Evolutionary conservation across 768 basidiomycete genomes (phyloP), one percentile per base, ranked within the genome.

Genomic region (Lactarius tabidus): DNA sequence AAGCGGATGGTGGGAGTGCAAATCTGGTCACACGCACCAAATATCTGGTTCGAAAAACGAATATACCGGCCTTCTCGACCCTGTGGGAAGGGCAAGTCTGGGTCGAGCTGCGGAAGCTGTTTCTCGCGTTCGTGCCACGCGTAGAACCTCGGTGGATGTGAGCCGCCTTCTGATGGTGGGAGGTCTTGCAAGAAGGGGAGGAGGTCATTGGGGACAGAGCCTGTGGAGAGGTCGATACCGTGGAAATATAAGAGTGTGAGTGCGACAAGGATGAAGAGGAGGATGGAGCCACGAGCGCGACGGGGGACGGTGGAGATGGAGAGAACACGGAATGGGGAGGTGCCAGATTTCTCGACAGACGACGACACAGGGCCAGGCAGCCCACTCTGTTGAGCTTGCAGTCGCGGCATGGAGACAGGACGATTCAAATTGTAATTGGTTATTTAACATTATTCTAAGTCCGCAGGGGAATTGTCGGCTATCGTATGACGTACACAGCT

Each of bases 41-140:
- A 45, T 1, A 63, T 6, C 6, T 69, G 68, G 29, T 69, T 69
- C 20, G 61, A n/a, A 36, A 69, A 67, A 7, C 36, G 58, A 2
- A 69, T 41, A n/a, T 69, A 69, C 12, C 60, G 54, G 4, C 69
- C 68, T 8, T 69, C n/a, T 14, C 52, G 41, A 8, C 69, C 63
- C 28, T 69, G 69, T 1, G 69, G 69, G 38, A 36, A 63, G 10
- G 63, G 69, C 12, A 67, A 33, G 38, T 59, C 23, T 7, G 43
- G 52, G 28, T 64, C 15, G 23, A 65, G 62, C 23, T 69, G 69
- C 1, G 69, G 69, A 15, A 69, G 39, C n/a, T 17, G 23, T 4
- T 28, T 35, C 33, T 69, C 69, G 7, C 48, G 36, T 3, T 64
- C 41, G 23, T 65, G 59, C 60, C 60, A 69, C 23, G 45, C 56